Percentiles rank a stretch among this genome's conserved stretches.
Evolutionary conservation across 2,329 filamentous ascomycete species (phyloP).

Genomic region (Beauveria pseudobassiana): DNA sequence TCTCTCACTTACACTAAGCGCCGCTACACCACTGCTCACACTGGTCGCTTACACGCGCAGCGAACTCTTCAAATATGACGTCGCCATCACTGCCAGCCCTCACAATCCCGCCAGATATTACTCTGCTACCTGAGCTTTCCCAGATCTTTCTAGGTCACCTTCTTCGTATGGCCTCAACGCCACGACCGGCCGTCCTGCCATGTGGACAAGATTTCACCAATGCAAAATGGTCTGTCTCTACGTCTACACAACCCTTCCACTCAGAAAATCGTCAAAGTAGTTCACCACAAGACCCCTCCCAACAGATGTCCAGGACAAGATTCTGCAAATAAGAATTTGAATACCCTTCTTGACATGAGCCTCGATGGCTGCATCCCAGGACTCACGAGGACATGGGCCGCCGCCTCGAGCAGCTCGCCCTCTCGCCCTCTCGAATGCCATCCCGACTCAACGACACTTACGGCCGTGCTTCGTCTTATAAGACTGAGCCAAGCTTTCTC

Average conservation of each 20-base stretch:
- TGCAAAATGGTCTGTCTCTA: slow-evolving; percentile 50
- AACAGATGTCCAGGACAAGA: slow-evolving; percentile 40
- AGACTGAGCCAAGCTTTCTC: not conserved
- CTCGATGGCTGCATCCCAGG: slow-evolving; percentile 48
- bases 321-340: slow-evolving; percentile 52
- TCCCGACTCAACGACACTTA: not conserved
- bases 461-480: not conserved
- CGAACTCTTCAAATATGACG: not conserved
- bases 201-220: slow-evolving; percentile 47
- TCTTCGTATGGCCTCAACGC: slow-evolving; percentile 22
- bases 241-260: slow-evolving; percentile 45
- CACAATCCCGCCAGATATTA: not conserved
- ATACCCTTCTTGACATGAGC: slow-evolving; percentile 50
- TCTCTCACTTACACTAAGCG: not conserved
- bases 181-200: slow-evolving; percentile 42
- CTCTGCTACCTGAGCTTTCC: not conserved
- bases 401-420: slow-evolving; percentile 38
- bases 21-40: not conserved
- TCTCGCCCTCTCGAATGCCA: slow-evolving; percentile 20
- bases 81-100: not conserved
- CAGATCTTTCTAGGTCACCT: slow-evolving; percentile 15
- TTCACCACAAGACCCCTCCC: slow-evolving; percentile 31
- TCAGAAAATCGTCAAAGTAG: slow-evolving; percentile 42
- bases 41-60: not conserved
- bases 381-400: slow-evolving; percentile 43